Percentiles rank a stretch among this genome's conserved stretches.
phyloP scores from a whole-genome alignment of 148 eudicot species.

The Cornus controversa region DNA sequence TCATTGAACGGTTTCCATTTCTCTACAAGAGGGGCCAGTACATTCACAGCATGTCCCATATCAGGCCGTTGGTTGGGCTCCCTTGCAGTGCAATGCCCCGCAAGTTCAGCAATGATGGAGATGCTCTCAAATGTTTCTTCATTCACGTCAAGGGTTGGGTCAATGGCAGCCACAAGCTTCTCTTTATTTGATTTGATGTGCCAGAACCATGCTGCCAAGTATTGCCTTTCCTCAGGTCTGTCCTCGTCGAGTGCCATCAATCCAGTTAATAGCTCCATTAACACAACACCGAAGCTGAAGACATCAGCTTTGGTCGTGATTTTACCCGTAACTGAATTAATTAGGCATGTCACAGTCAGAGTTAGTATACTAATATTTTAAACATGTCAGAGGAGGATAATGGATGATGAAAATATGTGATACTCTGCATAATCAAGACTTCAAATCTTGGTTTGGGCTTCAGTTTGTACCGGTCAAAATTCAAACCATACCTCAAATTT shows the following conservation, averaged over 20 bases:
- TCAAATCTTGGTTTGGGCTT: neutral
- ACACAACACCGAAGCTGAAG: conserved; percentile 89
- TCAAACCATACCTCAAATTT: neutral
- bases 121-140: conserved; percentile 65
- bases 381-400: neutral
- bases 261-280: conserved; percentile 93
- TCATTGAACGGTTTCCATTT: conserved; percentile 87
- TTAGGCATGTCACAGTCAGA: neutral
- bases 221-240: conserved; percentile 87
- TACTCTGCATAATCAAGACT: neutral
- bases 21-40: conserved; percentile 77
- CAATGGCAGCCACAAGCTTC: conserved; percentile 63
- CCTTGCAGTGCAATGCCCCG: conserved; percentile 92
- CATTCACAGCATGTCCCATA: conserved; percentile 91
- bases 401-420: neutral
- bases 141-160: conserved; percentile 60
- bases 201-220: conserved; percentile 94
- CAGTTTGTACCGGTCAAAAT: neutral
- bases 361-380: neutral
- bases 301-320: conserved; percentile 89
- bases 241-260: conserved; percentile 83
- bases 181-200: conserved; percentile 63
- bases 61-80: conserved; percentile 91
- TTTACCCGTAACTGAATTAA: conserved; percentile 79
- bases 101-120: conserved; percentile 64